Base-by-base conservation (phyloP, 495 filamentous ascomycete species). In the Endocarpon pusillum region DNA sequence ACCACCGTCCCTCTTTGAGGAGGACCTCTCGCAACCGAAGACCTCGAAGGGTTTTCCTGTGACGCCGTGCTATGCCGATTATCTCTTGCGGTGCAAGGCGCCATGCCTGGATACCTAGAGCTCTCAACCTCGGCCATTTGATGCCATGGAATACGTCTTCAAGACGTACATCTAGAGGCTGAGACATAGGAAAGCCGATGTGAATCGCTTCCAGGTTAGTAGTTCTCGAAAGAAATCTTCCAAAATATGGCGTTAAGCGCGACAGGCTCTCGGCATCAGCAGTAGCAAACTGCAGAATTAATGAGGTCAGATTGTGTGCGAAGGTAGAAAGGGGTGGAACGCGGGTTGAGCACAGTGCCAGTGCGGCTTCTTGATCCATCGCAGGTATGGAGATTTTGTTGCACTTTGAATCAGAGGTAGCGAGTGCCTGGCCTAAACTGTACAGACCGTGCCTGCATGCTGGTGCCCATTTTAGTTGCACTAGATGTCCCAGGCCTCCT, bases 51-150 rank as follows among this genome's bases (percentile, higher is more conserved):
- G 57, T 62, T 7, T 55, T 54, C 14, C 61, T 50, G 40, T 81
- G 73, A 7, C 73, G 64, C 21, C 64, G 55, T 5, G 66, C 53
- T 0, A 82, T 47, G 2, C 48, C 42, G 32, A 74, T 67, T 11
- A 81, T 66, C 44, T 81, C 77, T 0, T 66, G 52, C 0, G 67
- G 63, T 19, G 62, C 38, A 3, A 82, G 49, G 17, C 60, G 57
- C 77, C 77, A 81, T 19, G 63, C 61, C 43, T 76, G 67, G 21
- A 82, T 63, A 14, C 75, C 73, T 31, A 82, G 64, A 1, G 71
- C 70, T 21, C 67, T 58, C 1, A 81, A 58, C 3, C 64, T 64
- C 29, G 67, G 62, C 69, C 72, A 77, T 12, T 61, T 60, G 2
- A 77, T 54, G 30, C 63, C 43, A 39, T 80, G 74, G 45, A 82